Conservation (phyloP, 306 rosid species). For the Vigna nakashimae region DNA sequence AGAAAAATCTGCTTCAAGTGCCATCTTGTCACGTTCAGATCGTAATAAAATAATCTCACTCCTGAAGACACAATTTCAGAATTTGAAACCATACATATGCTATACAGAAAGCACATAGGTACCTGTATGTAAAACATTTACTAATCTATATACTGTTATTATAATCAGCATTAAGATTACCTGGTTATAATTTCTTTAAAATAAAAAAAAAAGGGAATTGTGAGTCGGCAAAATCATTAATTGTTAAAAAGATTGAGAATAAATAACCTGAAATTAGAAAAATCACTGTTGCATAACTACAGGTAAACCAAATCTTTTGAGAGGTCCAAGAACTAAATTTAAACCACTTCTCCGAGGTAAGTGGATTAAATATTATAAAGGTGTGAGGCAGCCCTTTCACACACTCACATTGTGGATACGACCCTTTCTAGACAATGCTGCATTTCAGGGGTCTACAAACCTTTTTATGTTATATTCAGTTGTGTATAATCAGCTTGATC, state of each 20-base stretch:
- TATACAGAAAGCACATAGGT: not conserved
- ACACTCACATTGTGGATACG: not conserved
- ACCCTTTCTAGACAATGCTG: not conserved
- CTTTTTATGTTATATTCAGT: not conserved
- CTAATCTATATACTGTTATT: not conserved
- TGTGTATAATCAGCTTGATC: not conserved
- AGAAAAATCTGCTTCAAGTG: slow-evolving; percentile 75
- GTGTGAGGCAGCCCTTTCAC: not conserved
- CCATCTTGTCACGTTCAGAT: slow-evolving; percentile 79
- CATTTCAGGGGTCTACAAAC: not conserved
- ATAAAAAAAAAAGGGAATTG: not conserved
- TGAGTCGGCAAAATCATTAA: not conserved
- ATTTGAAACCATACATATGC: not conserved
- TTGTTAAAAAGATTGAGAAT: not conserved
- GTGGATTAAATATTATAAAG: not conserved
- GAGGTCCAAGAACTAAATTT: not conserved
- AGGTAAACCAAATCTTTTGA: not conserved
- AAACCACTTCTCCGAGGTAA: not conserved
- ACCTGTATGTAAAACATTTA: not conserved
- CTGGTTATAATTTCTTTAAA: not conserved
- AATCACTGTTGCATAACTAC: not conserved
- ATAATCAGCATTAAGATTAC: not conserved
- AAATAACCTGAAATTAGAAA: not conserved
- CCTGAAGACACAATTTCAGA: slow-evolving; percentile 52
- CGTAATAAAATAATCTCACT: slow-evolving; percentile 66